Evolutionary conservation across 2,329 filamentous ascomycete species (phyloP).

Genomic region (Pseudogymnoascus sp.): DNA sequence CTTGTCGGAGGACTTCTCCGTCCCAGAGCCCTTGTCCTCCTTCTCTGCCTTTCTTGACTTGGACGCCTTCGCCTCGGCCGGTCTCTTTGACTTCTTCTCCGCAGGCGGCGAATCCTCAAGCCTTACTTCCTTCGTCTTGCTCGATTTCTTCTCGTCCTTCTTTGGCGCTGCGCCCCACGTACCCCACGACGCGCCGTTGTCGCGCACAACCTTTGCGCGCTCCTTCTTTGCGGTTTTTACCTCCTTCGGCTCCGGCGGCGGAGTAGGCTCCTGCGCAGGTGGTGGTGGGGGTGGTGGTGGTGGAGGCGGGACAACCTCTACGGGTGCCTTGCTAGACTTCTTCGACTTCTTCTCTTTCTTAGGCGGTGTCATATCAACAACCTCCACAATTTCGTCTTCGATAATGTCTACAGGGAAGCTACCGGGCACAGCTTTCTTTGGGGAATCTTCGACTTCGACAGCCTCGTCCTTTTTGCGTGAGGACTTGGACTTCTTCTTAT

Average conservation of each 20-base stretch:
- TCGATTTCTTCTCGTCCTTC: slow-evolving; percentile 30
- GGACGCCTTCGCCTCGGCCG: slow-evolving; percentile 38
- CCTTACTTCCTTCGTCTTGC: slow-evolving; percentile 26
- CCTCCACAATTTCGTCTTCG: slow-evolving; percentile 34
- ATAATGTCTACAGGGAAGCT: slow-evolving; percentile 48
- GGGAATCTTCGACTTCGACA: slow-evolving; percentile 28
- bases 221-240: slow-evolving; percentile 58
- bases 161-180: slow-evolving; percentile 19
- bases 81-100: slow-evolving; percentile 36
- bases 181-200: slow-evolving; percentile 56
- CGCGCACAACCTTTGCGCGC: slow-evolving; percentile 65
- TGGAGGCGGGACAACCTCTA: slow-evolving; percentile 28
- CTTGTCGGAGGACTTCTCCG: slow-evolving; percentile 67
- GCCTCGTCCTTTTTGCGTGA: slow-evolving; percentile 33
- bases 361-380: slow-evolving; percentile 41
- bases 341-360: slow-evolving; percentile 35
- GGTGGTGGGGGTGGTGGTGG: slow-evolving; percentile 32
- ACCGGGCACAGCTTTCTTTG: slow-evolving; percentile 42
- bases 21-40: slow-evolving; percentile 54
- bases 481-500: slow-evolving; percentile 36
- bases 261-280: slow-evolving; percentile 40
- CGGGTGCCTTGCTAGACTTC: slow-evolving; percentile 32
- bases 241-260: slow-evolving; percentile 44
- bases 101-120: slow-evolving; percentile 20
- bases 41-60: slow-evolving; percentile 52